Evolutionary conservation across 257 asterid genomes (phyloP).

Genomic region (Nicotiana otophora): DNA sequence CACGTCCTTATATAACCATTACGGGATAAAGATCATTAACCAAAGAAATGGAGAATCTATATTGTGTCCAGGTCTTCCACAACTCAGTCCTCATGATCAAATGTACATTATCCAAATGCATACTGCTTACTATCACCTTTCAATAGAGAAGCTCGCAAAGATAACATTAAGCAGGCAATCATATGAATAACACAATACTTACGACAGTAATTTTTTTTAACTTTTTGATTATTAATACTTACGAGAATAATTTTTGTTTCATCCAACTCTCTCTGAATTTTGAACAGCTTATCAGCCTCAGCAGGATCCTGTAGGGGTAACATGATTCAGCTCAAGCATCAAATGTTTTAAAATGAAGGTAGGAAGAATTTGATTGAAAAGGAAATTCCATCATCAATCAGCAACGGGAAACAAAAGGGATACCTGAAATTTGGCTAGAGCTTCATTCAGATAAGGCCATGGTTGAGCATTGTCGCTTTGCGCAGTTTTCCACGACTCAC

Average conservation of each 20-base stretch:
- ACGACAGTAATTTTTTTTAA: conserved; percentile 67
- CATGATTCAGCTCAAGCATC: not conserved
- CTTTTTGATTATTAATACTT: conserved; percentile 21
- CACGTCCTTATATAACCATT: not conserved
- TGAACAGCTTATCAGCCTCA: conserved; percentile 91
- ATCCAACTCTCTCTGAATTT: conserved; percentile 88
- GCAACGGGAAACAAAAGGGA: not conserved
- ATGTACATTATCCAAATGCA: not conserved
- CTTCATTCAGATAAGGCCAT: conserved; percentile 76
- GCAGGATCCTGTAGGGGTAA: conserved; percentile 69
- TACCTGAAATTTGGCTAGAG: conserved; percentile 54
- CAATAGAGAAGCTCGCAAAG: not conserved
- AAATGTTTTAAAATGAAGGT: not conserved
- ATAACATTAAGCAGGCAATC: not conserved
- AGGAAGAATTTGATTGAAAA: not conserved
- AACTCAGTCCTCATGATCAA: not conserved
- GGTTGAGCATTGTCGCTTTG: conserved; percentile 48
- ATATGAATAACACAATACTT: conserved; percentile 26
- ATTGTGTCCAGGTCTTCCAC: not conserved
- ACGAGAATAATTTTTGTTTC: conserved; percentile 95
- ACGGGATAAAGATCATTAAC: not conserved
- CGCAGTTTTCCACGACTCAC: conserved; percentile 70
- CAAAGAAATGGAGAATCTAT: not conserved
- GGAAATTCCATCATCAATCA: not conserved
- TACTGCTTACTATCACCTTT: not conserved